Conservation (phyloP, 1,284 basidiomycete genomes). For the Ustilago esculenta region DNA sequence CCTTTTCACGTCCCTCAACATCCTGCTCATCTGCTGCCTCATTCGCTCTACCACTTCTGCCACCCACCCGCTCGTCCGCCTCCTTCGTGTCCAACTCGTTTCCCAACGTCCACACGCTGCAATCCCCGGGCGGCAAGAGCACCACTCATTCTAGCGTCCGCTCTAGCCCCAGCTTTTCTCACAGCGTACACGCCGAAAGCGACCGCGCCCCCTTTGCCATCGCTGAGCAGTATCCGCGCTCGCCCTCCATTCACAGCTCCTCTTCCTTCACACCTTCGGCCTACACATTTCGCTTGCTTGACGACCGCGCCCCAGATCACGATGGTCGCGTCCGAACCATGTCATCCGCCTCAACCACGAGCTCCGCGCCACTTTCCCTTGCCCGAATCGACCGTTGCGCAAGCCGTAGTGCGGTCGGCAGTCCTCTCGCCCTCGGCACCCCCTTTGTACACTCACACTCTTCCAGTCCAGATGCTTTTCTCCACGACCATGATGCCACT, state of each 20-base stretch:
- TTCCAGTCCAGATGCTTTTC: constrained; percentile 10
- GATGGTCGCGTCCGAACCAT: constrained; percentile 2
- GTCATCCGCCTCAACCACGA: constrained; percentile 9
- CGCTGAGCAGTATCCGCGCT: constrained; percentile 25
- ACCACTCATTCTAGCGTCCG: constrained; percentile 18
- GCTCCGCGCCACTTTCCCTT: constrained; percentile 4
- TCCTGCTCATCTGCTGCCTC: constrained; percentile 9
- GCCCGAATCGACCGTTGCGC: constrained; percentile 8
- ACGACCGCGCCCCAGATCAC: constrained; percentile 3
- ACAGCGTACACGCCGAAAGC: constrained; percentile 1
- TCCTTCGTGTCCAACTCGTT: constrained; percentile 10
- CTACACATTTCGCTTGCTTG: constrained; percentile 7
- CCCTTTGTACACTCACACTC: constrained; percentile 4
- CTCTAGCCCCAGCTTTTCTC: constrained; percentile 18
- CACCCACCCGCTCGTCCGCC: constrained; percentile 14
- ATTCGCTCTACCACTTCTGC: constrained; percentile 12
- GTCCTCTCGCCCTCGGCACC: constrained; percentile 10
- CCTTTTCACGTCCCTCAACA: constrained; percentile 17
- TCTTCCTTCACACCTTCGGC: constrained; percentile 14
- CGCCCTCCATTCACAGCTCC: constrained; percentile 26
- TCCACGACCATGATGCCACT: not conserved
- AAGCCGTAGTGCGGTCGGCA: constrained; percentile 8
- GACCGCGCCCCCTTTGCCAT: constrained; percentile 4
- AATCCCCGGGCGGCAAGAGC: constrained; percentile 7
- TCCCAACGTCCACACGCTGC: not conserved